phyloP scores from a whole-genome alignment of 495 filamentous ascomycete species.

The Talaromyces wortmannii region DNA sequence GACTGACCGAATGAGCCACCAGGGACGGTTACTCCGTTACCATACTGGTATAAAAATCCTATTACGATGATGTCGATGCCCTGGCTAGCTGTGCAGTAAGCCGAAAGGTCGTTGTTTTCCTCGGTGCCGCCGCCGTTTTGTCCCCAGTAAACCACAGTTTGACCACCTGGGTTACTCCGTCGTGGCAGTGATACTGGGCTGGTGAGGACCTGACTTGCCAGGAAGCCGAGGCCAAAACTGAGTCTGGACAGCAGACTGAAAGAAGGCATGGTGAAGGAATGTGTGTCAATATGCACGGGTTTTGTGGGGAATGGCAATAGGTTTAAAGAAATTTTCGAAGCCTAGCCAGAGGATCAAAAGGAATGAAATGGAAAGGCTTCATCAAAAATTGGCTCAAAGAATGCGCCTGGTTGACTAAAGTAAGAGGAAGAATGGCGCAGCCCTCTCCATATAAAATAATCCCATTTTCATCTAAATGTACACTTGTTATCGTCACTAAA shows the following conservation, averaged over 20 bases:
- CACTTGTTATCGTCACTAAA: not conserved
- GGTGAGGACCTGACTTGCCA: constrained; percentile 18
- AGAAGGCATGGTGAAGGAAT: constrained; percentile 15
- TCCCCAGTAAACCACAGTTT: constrained; percentile 39
- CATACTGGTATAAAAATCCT: constrained; percentile 43
- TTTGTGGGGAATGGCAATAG: not conserved
- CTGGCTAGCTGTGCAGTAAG: constrained; percentile 24
- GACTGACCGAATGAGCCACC: constrained; percentile 15
- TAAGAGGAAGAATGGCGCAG: not conserved
- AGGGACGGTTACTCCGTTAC: constrained; percentile 16
- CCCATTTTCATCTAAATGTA: not conserved
- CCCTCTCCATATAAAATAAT: not conserved
- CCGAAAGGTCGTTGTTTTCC: constrained; percentile 28
- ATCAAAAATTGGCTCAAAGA: too few species aligned
- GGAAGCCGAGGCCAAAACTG: constrained; percentile 16
- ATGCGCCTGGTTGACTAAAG: too few species aligned
- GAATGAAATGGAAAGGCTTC: too few species aligned
- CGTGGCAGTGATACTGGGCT: constrained; percentile 15
- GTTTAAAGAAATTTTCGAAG: not conserved
- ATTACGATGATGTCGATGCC: constrained; percentile 46
- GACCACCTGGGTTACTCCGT: constrained; percentile 12
- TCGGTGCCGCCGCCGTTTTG: constrained; percentile 32
- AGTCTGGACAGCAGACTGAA: constrained; percentile 11
- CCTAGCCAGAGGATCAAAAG: not conserved
- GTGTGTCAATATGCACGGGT: not conserved